Percentiles rank a stretch among this genome's conserved stretches.
phyloP scores from a whole-genome alignment of 2,329 filamentous ascomycete species.

The Talaromyces funiculosus region DNA sequence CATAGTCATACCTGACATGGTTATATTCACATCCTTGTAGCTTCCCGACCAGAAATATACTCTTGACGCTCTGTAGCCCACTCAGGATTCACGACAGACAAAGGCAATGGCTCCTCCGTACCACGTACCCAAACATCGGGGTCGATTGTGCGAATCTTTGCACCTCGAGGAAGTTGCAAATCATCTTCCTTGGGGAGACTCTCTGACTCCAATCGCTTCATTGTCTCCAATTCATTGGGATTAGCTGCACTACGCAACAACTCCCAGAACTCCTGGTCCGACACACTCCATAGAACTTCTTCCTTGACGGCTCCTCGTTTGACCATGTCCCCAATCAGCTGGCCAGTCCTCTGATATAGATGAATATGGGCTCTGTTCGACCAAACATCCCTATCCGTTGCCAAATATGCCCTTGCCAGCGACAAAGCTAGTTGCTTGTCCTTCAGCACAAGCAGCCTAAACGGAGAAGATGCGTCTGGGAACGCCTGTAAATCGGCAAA shows the following conservation, averaged over 20 bases:
- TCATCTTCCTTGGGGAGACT: constrained; percentile 17
- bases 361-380: constrained; percentile 33
- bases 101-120: constrained; percentile 11
- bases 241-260: constrained; percentile 22
- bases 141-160: constrained; percentile 32
- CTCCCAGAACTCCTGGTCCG: constrained; percentile 34
- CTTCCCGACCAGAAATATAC: constrained; percentile 17
- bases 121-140: constrained; percentile 23
- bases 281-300: constrained; percentile 29
- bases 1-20: not conserved
- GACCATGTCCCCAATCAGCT: constrained; percentile 28
- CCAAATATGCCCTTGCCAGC: constrained; percentile 31
- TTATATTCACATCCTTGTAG: not conserved
- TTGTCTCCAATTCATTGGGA: constrained; percentile 9
- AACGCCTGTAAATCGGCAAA: constrained; percentile 25
- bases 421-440: constrained; percentile 25
- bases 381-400: constrained; percentile 34
- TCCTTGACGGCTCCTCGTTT: constrained; percentile 22
- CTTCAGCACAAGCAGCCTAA: constrained; percentile 29
- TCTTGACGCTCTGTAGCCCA: constrained; percentile 19
- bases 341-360: constrained; percentile 30
- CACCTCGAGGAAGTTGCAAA: constrained; percentile 21
- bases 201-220: constrained; percentile 6
- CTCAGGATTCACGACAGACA: constrained; percentile 16
- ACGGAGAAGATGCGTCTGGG: constrained; percentile 21